These are phyloP conservation scores for Macaranga tanarius DNA, from an alignment of 441 rosid species.

Conservation along the genomic window DNA sequence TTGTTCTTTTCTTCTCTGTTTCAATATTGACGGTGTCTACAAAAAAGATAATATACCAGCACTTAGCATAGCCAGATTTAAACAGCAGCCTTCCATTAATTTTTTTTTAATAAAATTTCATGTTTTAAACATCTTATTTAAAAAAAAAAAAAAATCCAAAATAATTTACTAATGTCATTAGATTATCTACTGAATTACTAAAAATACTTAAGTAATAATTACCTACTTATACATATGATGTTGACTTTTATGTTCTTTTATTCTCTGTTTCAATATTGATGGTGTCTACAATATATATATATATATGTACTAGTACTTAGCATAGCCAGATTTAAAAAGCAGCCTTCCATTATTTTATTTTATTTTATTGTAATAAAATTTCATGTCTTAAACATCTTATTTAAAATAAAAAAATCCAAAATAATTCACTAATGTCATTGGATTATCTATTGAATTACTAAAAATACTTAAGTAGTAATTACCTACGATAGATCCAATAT, in stretches of 20 bases:
- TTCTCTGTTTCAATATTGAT: not conserved
- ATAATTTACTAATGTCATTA: not conserved
- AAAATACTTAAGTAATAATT: too few species aligned
- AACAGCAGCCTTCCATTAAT: not conserved
- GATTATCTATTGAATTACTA: conserved; percentile 1
- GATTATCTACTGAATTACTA: conserved; percentile 2
- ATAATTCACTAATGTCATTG: not conserved
- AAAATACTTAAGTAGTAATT: not conserved
- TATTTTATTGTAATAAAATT: too few species aligned
- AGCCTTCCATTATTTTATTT: not conserved
- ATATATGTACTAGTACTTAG: not conserved
- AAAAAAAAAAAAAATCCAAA: not conserved
- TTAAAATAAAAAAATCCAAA: not conserved
- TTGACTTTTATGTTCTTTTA: not conserved
- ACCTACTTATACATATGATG: not conserved
- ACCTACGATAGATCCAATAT: not conserved
- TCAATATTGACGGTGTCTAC: not conserved
- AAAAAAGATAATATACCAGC: not conserved
- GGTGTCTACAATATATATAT: not conserved
- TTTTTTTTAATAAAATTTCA: too few species aligned
- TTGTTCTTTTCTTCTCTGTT: not conserved
- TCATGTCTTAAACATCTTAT: not conserved
- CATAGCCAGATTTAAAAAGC: not conserved
- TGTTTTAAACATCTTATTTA: not conserved
- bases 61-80: not conserved